Conservation (phyloP, 805 yeast species). For the Wickerhamomyces bovis region DNA sequence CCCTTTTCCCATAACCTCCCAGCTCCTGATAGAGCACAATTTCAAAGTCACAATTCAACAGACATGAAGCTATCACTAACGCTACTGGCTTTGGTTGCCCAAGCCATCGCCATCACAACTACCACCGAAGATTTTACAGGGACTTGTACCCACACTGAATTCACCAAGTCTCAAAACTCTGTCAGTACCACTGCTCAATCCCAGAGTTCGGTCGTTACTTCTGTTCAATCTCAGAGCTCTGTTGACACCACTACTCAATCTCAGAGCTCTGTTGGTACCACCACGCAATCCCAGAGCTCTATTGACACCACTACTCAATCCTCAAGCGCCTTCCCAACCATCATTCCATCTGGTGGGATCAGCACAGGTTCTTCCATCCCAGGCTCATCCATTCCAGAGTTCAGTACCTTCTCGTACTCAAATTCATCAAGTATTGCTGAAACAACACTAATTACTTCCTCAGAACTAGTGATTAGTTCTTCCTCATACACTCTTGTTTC, state of each 20-base stretch:
- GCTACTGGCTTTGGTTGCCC: constrained; percentile 9
- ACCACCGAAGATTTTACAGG: constrained; percentile 19
- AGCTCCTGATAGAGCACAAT: not conserved
- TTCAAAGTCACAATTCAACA: not conserved
- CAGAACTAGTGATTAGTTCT: not conserved
- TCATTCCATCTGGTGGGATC: not conserved
- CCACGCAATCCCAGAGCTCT: constrained; percentile 2
- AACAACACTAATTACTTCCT: not conserved
- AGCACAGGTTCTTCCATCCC: not conserved
- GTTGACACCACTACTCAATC: constrained; percentile 2
- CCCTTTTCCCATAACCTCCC: not conserved
- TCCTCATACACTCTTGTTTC: not conserved
- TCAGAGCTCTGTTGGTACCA: not conserved
- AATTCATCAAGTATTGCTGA: not conserved
- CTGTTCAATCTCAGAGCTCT: constrained; percentile 4
- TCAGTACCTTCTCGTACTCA: not conserved
- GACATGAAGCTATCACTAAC: constrained; percentile 8
- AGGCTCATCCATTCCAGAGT: not conserved
- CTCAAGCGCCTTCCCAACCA: not conserved
- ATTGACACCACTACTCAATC: not conserved
- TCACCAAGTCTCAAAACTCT: constrained; percentile 7
- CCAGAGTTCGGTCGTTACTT: no score
- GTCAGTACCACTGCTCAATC: not conserved
- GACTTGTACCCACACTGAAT: constrained; percentile 11
- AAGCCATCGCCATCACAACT: constrained; percentile 16